Percentiles rank a stretch among this genome's conserved stretches.
Conservation (phyloP, 768 basidiomycete species). For the Phanerochaete carnosa region DNA sequence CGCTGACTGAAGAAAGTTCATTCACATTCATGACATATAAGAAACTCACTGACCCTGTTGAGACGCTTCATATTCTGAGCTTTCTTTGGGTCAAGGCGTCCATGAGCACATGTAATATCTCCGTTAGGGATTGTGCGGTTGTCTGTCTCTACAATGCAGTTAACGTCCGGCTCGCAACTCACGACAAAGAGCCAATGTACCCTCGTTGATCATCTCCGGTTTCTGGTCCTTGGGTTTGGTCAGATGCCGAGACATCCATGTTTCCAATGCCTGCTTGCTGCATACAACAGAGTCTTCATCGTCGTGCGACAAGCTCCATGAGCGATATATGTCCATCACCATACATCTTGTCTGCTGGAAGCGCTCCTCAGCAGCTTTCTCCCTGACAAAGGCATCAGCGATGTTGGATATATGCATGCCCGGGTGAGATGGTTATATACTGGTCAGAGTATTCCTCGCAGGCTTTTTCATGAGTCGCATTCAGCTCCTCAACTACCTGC, state of each 20-base stretch:
- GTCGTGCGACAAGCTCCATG: constrained; percentile 51
- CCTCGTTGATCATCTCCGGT: neutral
- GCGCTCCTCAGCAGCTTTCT: constrained; percentile 34
- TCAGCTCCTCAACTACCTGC: constrained; percentile 50
- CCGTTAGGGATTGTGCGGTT: constrained; percentile 24
- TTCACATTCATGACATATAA: neutral
- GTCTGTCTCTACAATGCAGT: neutral
- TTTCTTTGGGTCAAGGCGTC: constrained; percentile 56
- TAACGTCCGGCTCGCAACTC: neutral
- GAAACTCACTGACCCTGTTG: constrained; percentile 38
- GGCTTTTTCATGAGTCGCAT: constrained; percentile 50
- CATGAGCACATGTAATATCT: constrained; percentile 63
- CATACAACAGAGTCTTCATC: constrained; percentile 56
- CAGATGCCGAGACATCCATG: constrained; percentile 51
- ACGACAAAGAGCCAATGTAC: neutral
- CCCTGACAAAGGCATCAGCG: constrained; percentile 31
- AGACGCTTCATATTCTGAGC: constrained; percentile 68
- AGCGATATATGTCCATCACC: constrained; percentile 58
- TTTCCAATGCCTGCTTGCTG: constrained; percentile 55
- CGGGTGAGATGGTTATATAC: neutral
- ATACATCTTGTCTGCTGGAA: constrained; percentile 51
- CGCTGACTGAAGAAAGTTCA: constrained; percentile 33
- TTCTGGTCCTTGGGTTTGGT: constrained; percentile 26
- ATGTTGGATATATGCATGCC: neutral
- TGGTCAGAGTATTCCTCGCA: constrained; percentile 18